These are phyloP conservation scores for Euphorbia tirucalli DNA, from an alignment of 345 rosid species.

Conservation along the genomic window DNA sequence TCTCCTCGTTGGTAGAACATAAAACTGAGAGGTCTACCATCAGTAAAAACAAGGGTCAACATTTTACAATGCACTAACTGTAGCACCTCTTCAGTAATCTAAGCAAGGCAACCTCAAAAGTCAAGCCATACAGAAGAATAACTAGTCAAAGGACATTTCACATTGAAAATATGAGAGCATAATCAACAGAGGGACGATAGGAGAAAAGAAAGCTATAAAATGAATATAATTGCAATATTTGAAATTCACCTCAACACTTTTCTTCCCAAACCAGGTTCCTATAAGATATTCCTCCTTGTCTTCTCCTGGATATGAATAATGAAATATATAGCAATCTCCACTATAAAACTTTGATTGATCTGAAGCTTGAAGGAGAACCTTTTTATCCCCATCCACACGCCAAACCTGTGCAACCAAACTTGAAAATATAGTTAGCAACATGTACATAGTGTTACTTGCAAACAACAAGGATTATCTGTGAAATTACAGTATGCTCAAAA, in stretches of 20 bases:
- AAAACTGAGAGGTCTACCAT: neutral
- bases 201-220: neutral
- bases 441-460: neutral
- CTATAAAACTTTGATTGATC: slow-evolving; percentile 83
- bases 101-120: neutral
- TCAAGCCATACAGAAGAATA: neutral
- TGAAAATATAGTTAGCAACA: slow-evolving; percentile 22
- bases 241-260: slow-evolving; percentile 74
- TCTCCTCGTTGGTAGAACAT: neutral
- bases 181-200: neutral
- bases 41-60: neutral
- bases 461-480: neutral
- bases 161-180: neutral
- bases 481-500: neutral
- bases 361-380: slow-evolving; percentile 66
- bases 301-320: slow-evolving; percentile 90
- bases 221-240: neutral
- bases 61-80: neutral
- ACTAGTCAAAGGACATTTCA: neutral
- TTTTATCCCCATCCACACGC: slow-evolving; percentile 72
- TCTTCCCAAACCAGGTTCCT: slow-evolving; percentile 96
- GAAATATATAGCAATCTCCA: slow-evolving; percentile 89
- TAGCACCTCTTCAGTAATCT: neutral
- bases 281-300: slow-evolving; percentile 84
- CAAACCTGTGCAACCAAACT: slow-evolving; percentile 55